Percentiles rank a stretch among this genome's conserved stretches.
These are phyloP conservation scores for Epichloe elymi DNA, from an alignment of 2,329 filamentous ascomycete species.

Conservation along the genomic window DNA sequence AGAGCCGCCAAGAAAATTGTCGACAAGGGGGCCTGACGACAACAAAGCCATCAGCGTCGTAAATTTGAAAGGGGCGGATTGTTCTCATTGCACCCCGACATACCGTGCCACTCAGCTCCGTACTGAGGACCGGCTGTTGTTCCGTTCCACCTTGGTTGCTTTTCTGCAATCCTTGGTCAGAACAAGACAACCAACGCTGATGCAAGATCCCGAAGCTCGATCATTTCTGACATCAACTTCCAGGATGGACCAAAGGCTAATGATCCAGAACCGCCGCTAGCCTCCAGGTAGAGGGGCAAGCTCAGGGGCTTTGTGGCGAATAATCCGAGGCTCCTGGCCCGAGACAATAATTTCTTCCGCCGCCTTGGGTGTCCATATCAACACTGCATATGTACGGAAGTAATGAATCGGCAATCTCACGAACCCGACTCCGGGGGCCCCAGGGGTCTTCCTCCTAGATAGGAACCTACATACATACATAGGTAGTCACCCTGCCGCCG, in stretches of 20 bases:
- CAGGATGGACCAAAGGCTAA: no score
- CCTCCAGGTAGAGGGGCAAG: not conserved
- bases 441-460: no score
- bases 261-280: not conserved
- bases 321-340: not conserved
- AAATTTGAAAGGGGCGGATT: conserved; percentile 1
- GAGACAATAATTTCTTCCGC: not conserved
- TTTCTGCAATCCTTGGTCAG: no score
- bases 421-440: not conserved
- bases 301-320: not conserved
- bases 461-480: no score
- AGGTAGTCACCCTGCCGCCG: no score
- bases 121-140: not conserved
- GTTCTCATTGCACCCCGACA: not conserved
- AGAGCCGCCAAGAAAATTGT: conserved; percentile 1
- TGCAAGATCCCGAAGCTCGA: no score
- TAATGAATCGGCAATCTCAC: not conserved
- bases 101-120: no score
- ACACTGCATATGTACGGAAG: not conserved
- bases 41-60: not conserved
- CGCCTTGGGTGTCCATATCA: not conserved
- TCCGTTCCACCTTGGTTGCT: no score
- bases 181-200: not conserved
- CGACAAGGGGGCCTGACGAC: not conserved
- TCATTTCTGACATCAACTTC: no score